These are phyloP conservation scores for Massospora cicadina DNA, from an alignment of 371 early-diverging fungal genomes.

Conservation along the genomic window DNA sequence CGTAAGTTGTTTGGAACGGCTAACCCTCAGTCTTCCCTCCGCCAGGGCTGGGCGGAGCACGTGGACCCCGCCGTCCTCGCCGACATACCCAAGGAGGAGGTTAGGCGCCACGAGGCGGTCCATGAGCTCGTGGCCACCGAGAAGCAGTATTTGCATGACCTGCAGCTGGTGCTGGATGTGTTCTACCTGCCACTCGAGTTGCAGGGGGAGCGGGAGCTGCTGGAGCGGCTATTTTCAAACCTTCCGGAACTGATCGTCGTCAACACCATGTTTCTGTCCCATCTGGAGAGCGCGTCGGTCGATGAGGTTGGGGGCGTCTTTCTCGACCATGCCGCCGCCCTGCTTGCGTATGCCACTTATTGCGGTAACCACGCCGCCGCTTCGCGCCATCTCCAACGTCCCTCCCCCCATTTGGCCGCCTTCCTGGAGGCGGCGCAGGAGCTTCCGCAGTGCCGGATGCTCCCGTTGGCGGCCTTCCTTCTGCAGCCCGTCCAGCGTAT, in stretches of 20 bases:
- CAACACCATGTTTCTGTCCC: conserved; percentile 49
- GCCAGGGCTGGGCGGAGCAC: neutral
- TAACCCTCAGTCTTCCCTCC: neutral
- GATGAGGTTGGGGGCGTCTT: conserved; percentile 45
- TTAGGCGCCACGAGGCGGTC: conserved; percentile 73
- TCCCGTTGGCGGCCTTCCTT: conserved; percentile 72
- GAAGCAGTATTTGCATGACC: conserved; percentile 55
- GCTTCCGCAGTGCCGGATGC: conserved; percentile 42
- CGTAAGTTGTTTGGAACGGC: neutral
- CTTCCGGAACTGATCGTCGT: conserved; percentile 46
- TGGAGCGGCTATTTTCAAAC: conserved; percentile 30
- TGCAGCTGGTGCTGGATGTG: conserved; percentile 63
- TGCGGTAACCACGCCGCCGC: conserved; percentile 48
- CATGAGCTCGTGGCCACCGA: conserved; percentile 76
- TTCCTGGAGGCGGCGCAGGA: neutral
- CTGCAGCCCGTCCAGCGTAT: conserved; percentile 87
- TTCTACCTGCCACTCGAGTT: conserved; percentile 26
- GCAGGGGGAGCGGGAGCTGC: conserved; percentile 13
- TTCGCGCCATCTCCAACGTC: conserved; percentile 38
- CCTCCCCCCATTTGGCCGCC: conserved; percentile 24
- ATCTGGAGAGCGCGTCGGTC: conserved; percentile 36
- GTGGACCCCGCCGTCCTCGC: neutral
- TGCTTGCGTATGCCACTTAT: conserved; percentile 40
- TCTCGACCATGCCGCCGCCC: conserved; percentile 30
- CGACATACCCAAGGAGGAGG: conserved; percentile 24